Conservation (phyloP, 805 yeast genomes). For the Starmerella potacharoeniae region DNA sequence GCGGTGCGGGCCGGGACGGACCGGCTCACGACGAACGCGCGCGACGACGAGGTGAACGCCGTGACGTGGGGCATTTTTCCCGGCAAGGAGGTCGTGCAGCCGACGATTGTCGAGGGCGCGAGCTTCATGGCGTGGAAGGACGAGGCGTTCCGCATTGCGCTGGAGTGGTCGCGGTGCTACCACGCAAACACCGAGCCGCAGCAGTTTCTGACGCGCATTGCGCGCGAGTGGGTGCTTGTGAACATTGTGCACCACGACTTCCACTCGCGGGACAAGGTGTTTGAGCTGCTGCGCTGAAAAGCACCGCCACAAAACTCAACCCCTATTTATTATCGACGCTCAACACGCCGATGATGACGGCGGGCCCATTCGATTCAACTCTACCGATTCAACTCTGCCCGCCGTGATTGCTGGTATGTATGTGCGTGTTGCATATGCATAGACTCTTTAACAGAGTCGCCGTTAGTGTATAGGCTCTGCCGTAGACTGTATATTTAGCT, state of each 20-base stretch:
- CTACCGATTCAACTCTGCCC: conserved; percentile 6
- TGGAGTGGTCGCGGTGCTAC: conserved; percentile 54
- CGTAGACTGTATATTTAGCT: no score
- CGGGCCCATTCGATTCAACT: conserved; percentile 4
- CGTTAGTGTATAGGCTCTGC: background rate
- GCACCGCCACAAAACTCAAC: background rate
- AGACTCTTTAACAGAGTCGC: background rate
- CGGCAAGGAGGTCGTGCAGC: conserved; percentile 86
- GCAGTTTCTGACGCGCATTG: conserved; percentile 36
- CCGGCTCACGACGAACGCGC: conserved; percentile 54
- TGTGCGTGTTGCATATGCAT: conserved; percentile 4
- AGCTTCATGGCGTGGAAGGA: conserved; percentile 97
- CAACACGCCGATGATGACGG: conserved; percentile 6
- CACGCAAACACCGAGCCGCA: conserved; percentile 28
- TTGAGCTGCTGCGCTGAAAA: conserved; percentile 4
- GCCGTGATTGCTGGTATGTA: conserved; percentile 7
- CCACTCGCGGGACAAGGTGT: conserved; percentile 22
- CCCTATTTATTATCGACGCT: conserved; percentile 6
- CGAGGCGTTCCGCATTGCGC: conserved; percentile 73
- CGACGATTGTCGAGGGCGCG: conserved; percentile 85
- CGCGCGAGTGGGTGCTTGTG: conserved; percentile 58
- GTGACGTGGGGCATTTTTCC: conserved; percentile 99
- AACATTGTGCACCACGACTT: conserved; percentile 86
- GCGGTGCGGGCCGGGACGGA: conserved; percentile 45
- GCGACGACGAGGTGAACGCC: conserved; percentile 72